These are phyloP conservation scores for Coix lacrymajobi DNA, from an alignment of 176 grass and related monocot species.

Conservation along the genomic window DNA sequence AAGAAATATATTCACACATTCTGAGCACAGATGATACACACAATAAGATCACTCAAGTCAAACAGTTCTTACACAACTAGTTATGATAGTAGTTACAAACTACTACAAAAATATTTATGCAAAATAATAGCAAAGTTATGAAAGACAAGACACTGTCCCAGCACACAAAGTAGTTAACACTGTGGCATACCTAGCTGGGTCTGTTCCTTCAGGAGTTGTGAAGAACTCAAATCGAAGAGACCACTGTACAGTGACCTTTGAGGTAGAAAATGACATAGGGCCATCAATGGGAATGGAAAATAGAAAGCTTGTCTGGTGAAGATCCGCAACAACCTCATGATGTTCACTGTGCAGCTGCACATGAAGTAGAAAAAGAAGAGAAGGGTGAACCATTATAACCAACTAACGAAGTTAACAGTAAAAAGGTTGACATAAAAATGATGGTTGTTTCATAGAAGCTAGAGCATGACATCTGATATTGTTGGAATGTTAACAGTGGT, in stretches of 20 bases:
- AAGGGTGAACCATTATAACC: not conserved
- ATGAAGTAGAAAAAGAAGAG: not conserved
- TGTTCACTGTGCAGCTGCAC: constrained; percentile 88
- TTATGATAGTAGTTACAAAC: not conserved
- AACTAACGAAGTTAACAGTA: not conserved
- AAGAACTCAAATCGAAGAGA: constrained; percentile 92
- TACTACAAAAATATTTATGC: not conserved
- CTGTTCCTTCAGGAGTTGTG: constrained; percentile 73
- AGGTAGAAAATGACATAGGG: constrained; percentile 87
- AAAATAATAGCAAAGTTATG: not conserved
- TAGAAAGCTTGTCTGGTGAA: constrained; percentile 91
- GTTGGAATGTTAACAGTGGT: not conserved
- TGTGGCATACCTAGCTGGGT: constrained; percentile 53
- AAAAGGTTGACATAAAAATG: not conserved
- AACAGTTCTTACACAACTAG: not conserved
- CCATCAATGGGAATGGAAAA: constrained; percentile 93
- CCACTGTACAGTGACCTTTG: constrained; percentile 87
- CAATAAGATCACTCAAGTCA: not conserved
- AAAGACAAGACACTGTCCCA: not conserved
- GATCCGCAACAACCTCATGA: constrained; percentile 89
- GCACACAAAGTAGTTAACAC: not conserved
- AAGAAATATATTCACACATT: not conserved
- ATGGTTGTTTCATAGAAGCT: not conserved
- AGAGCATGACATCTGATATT: not conserved
- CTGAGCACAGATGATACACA: not conserved